These are phyloP conservation scores for Curvularia spicifera DNA, from an alignment of 2,329 filamentous ascomycete species.

Conservation along the genomic window DNA sequence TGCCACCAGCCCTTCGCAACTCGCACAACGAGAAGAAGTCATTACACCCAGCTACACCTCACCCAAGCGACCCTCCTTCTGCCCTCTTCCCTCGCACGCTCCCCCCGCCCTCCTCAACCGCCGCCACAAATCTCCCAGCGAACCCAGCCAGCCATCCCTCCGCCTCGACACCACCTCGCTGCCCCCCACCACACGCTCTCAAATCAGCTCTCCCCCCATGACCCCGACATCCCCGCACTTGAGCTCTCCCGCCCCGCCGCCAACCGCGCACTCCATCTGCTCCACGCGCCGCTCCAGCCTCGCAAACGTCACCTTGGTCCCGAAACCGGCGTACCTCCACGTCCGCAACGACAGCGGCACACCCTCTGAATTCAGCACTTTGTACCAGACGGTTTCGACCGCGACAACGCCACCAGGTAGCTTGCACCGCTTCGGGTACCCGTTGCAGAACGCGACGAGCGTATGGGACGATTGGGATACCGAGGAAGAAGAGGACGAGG, in stretches of 20 bases:
- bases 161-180: slow-evolving; percentile 38
- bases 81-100: slow-evolving; percentile 26
- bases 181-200: slow-evolving; percentile 11
- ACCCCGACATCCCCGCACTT: slow-evolving; percentile 32
- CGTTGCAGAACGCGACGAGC: slow-evolving; percentile 39
- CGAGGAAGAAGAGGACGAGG: slow-evolving; percentile 32
- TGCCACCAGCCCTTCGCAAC: slow-evolving; percentile 27
- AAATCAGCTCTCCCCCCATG: slow-evolving; percentile 22
- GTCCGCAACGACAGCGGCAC: slow-evolving; percentile 37
- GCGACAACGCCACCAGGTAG: slow-evolving; percentile 25
- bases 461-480: slow-evolving; percentile 49
- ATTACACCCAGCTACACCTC: slow-evolving; percentile 23
- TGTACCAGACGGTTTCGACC: slow-evolving; percentile 30
- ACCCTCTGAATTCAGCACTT: slow-evolving; percentile 36
- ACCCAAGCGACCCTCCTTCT: slow-evolving; percentile 27
- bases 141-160: slow-evolving; percentile 40
- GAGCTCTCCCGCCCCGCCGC: slow-evolving; percentile 4
- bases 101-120: not conserved
- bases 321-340: slow-evolving; percentile 21
- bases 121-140: slow-evolving; percentile 40
- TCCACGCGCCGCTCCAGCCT: slow-evolving; percentile 34
- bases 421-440: slow-evolving; percentile 31
- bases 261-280: slow-evolving; percentile 26
- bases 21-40: slow-evolving; percentile 23
- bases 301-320: slow-evolving; percentile 34